phyloP scores from a whole-genome alignment of 495 filamentous ascomycete genomes.

The Penicillium desertorum region DNA sequence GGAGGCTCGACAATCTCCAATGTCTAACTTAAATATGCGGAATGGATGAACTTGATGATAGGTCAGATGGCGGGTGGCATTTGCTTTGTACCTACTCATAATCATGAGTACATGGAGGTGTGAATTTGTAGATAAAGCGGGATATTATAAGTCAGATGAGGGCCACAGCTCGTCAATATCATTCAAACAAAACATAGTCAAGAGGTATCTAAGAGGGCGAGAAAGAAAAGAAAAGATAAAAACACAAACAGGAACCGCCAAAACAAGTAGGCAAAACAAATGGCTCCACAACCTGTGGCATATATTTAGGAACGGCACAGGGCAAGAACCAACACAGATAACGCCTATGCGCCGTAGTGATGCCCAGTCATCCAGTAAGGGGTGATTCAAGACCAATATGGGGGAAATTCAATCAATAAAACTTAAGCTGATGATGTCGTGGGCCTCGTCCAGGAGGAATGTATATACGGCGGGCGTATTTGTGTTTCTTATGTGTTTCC shows the following conservation, averaged over 20 bases:
- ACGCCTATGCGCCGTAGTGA: slow-evolving; percentile 31
- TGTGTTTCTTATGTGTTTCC: slow-evolving; percentile 9
- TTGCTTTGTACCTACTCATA: background rate
- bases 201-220: slow-evolving; percentile 33
- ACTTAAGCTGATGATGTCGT: slow-evolving; percentile 3
- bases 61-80: background rate
- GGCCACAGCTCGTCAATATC: slow-evolving; percentile 26
- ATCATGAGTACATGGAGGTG: background rate
- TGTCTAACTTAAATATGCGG: background rate
- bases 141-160: background rate
- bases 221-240: slow-evolving; percentile 10
- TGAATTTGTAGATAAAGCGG: background rate
- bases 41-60: slow-evolving; percentile 4
- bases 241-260: slow-evolving; percentile 13
- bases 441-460: background rate
- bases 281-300: slow-evolving; percentile 9
- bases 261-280: slow-evolving; percentile 13
- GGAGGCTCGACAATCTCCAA: background rate
- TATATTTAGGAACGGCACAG: slow-evolving; percentile 15
- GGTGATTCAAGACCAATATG: background rate
- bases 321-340: slow-evolving; percentile 20
- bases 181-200: slow-evolving; percentile 24
- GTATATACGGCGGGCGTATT: slow-evolving; percentile 11
- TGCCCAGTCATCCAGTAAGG: slow-evolving; percentile 4
- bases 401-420: slow-evolving; percentile 4